Base-by-base conservation (phyloP, 73 alveolate species). In the Urostyla sp. region DNA sequence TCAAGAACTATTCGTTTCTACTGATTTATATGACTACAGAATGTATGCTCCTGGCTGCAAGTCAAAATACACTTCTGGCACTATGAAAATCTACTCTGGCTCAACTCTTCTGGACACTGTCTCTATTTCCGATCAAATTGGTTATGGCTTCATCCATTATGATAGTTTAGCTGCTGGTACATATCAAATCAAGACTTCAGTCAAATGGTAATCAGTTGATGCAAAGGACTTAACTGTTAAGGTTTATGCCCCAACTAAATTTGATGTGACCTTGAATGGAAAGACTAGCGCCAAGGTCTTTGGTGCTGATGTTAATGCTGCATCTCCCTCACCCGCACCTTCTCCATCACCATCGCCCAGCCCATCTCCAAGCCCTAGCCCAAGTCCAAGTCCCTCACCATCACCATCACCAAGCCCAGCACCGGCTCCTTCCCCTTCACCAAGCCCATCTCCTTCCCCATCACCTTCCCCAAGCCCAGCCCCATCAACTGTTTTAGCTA, bases 11-110 rank as follows among this genome's bases (percentile, higher is more conserved):
- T 69, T 37, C 38, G 27, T 69, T 69, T 67, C 72, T 3, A 59
- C 69, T 45, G 83, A 69, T 49, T 48, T 69, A n/a, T 69, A 69
- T 40, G 55, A 48, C 48, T 55, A 67, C 8, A 53, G 83, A 11
- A 69, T 69, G 83, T 69, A 69, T 49, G 83, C 83, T 1, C 11
- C 83, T 3, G 69, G 69, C 5, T 69, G 83, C 69, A 69, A 27
- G 15, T 52, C 72, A n/a, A n/a, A n/a, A 15, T 26, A 0, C 1
- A 46, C 72, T 7, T 23, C 23, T 10, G 83, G 72, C 15, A 0
- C 1, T 0, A 20, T 46, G 5, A 5, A 69, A 24, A 21, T 69
- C 3, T 49, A 27, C 3, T 27, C 28, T 16, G 83, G 83, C 3
- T 27, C 72, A 0, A 69, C 83, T 2, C 21, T 69, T 6, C 4